Base-by-base conservation (phyloP, 495 filamentous ascomycete genomes). In the Melanomma pulvis-pyrius region DNA sequence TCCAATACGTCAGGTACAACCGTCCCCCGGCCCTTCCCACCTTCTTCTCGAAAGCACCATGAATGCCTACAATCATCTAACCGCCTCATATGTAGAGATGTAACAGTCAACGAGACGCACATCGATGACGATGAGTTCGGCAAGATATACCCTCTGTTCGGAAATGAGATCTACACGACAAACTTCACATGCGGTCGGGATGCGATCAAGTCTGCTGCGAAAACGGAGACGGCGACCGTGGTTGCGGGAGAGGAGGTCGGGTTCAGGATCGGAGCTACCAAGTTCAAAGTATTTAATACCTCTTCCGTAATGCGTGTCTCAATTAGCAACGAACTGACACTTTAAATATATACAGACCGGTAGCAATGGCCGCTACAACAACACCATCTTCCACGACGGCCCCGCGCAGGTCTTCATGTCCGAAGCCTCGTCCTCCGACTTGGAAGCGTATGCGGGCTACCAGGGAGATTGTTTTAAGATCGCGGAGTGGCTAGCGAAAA, bases 401-500 rank as follows among this genome's bases (percentile, higher is more conserved):
- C 36, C 41, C 11, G 41, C 36, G 17, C 56, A 47, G 24, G 21
- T 22, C 15, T 59, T 47, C 56, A 5, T 59, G 6, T 19, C 56
- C 7, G 6, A n/a, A 3, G 22, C 29, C 2, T 39, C 56, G 12
- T 5, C 5, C 17, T 34, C 6, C 13, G 25, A 24, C 25, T 11
- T 48, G 5, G 21, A 24, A 28, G 22, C 22, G n/a, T 22, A 36
- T 48, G 21, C 3, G 4, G 56, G 56, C n/a, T 36, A 9, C 22
- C 39, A 61, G 17, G 59, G 30, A 3, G 48, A 34, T 7, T 62
- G 48, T 46, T 62, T 62, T 28, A 62, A 62, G 29, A 54, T 62
- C 26, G 59, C 59, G 3, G 12, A 17, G 22, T n/a, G n/a, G n/a
- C 29, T 62, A 7, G 11, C 19, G 12, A 17, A 12, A 11, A 54